A percentile compares a stretch with the other conserved stretches of the same genome.
Conservation (phyloP, 2,329 filamentous ascomycete species). For the Verticillium alfalfae region DNA sequence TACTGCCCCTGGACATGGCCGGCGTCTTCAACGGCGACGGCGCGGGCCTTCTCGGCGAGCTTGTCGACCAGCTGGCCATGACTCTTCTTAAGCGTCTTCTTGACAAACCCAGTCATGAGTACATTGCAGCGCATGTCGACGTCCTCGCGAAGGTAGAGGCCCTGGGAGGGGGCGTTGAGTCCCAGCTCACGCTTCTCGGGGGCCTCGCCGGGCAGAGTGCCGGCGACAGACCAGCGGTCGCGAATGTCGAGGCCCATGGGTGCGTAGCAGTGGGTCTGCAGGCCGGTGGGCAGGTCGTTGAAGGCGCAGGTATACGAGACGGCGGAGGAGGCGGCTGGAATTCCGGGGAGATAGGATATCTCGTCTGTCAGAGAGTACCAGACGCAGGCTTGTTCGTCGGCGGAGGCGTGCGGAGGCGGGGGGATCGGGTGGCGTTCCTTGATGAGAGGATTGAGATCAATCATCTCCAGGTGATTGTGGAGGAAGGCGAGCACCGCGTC, state of each 20-base stretch:
- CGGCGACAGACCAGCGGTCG: conserved; percentile 71
- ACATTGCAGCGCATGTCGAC: conserved; percentile 78
- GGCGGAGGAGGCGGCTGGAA: conserved; percentile 52
- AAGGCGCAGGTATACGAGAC: conserved; percentile 79
- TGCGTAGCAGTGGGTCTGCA: conserved; percentile 81
- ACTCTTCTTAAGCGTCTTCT: conserved; percentile 73
- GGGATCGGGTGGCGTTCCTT: conserved; percentile 64
- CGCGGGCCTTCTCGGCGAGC: conserved; percentile 37
- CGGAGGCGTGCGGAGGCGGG: conserved; percentile 58
- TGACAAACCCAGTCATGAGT: conserved; percentile 70
- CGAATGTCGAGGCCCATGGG: conserved; percentile 76
- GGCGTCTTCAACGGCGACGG: background rate
- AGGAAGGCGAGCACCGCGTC: conserved; percentile 69
- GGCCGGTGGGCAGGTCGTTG: conserved; percentile 63
- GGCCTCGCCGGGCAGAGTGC: conserved; percentile 65
- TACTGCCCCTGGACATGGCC: background rate
- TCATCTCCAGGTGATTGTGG: conserved; percentile 76
- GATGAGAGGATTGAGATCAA: conserved; percentile 80
- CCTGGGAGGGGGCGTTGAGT: conserved; percentile 57
- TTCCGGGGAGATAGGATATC: conserved; percentile 68
- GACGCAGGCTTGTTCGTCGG: conserved; percentile 64
- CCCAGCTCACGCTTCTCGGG: conserved; percentile 61
- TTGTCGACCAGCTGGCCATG: conserved; percentile 65
- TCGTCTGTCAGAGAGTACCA: conserved; percentile 81
- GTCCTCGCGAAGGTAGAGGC: conserved; percentile 80